Percentiles rank a stretch among this genome's conserved stretches.
Evolutionary conservation across 129 eudicot species (phyloP).

Genomic region (Rutidosis leptorrhynchoides): DNA sequence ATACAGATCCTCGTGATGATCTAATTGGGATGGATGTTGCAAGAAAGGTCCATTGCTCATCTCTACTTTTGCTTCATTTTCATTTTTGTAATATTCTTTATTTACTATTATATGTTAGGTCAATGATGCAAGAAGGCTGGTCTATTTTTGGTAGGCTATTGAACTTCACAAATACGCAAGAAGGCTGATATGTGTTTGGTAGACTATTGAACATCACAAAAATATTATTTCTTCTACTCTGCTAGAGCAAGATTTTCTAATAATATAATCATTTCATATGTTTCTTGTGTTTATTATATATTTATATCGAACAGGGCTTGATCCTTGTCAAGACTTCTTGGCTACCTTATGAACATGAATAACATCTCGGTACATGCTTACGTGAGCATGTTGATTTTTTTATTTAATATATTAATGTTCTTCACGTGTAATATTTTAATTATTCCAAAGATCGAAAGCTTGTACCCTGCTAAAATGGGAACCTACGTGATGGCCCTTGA

Average conservation of each 20-base stretch:
- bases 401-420: slow-evolving; percentile 9
- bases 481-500: slow-evolving; percentile 62
- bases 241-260: background rate
- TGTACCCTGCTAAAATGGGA: slow-evolving; percentile 76
- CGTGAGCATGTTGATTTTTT: background rate
- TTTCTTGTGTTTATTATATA: background rate
- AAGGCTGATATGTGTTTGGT: too few species aligned
- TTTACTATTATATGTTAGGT: background rate
- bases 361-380: slow-evolving; percentile 49
- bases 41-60: too few species aligned
- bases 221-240: background rate
- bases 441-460: slow-evolving; percentile 63
- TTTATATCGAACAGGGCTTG: slow-evolving; percentile 52
- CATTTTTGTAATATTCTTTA: too few species aligned
- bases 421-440: too few species aligned
- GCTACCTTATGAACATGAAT: too few species aligned
- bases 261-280: background rate
- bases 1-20: slow-evolving; percentile 96
- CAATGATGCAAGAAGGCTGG: background rate
- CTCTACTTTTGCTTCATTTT: too few species aligned
- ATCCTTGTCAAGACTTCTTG: slow-evolving; percentile 97
- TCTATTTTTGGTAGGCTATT: background rate
- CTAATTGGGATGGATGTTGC: slow-evolving; percentile 96
- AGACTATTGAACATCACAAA: too few species aligned
- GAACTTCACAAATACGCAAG: too few species aligned